Evolutionary conservation across 2,329 filamentous ascomycete species (phyloP).

Genomic region (Chalara sp.): DNA sequence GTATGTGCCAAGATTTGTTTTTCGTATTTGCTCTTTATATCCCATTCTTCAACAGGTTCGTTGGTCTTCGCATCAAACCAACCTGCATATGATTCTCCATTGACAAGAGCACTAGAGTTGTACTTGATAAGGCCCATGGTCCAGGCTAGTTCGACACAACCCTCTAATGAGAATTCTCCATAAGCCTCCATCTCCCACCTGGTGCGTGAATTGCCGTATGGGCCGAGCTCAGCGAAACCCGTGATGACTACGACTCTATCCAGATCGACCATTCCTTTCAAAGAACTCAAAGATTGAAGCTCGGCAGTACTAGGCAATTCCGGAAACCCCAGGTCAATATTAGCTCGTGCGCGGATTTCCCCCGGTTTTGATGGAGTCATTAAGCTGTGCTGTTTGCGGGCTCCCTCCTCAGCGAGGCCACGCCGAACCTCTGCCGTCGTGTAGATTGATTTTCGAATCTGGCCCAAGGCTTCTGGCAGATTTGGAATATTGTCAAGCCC

Average conservation of each 20-base stretch:
- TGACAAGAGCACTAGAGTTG: slow-evolving; percentile 71
- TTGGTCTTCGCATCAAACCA: slow-evolving; percentile 91
- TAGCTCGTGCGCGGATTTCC: neutral
- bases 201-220: slow-evolving; percentile 94
- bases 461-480: slow-evolving; percentile 18
- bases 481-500: slow-evolving; percentile 27
- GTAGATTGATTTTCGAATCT: slow-evolving; percentile 13
- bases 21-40: slow-evolving; percentile 93
- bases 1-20: slow-evolving; percentile 89
- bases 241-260: slow-evolving; percentile 37
- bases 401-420: neutral
- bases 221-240: slow-evolving; percentile 87
- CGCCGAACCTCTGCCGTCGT: slow-evolving; percentile 9
- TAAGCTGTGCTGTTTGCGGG: too few relatives aligned
- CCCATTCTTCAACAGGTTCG: slow-evolving; percentile 92
- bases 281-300: neutral
- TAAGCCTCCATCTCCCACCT: slow-evolving; percentile 98
- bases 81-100: slow-evolving; percentile 86
- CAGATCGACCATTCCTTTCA: slow-evolving; percentile 7
- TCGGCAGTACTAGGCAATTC: neutral
- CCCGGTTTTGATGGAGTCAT: neutral
- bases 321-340: slow-evolving; percentile 1
- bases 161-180: slow-evolving; percentile 90
- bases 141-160: slow-evolving; percentile 52
- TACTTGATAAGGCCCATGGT: slow-evolving; percentile 98